Evolutionary conservation across 148 eudicot genomes (phyloP).

Genomic region (Suaeda aralocaspica): DNA sequence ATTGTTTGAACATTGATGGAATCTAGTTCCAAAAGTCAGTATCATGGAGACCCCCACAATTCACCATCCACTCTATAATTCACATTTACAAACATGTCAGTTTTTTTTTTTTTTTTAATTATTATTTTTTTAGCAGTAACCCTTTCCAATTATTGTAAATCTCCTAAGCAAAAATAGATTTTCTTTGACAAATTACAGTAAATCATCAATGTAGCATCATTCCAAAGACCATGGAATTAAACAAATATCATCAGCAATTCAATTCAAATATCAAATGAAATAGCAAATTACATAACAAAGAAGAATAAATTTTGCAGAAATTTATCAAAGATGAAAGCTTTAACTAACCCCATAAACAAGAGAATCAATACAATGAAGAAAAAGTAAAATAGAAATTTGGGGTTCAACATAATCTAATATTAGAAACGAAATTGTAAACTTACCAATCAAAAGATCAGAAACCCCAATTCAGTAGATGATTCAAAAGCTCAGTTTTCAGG

Average conservation of each 20-base stretch:
- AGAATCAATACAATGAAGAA: not conserved
- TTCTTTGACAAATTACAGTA: too few relatives aligned
- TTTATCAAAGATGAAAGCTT: not conserved
- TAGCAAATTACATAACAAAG: not conserved
- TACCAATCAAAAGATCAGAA: constrained; percentile 15
- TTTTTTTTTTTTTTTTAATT: not conserved
- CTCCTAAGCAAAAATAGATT: too few relatives aligned
- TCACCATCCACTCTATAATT: constrained; percentile 27
- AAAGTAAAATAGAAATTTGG: not conserved
- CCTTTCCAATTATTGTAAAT: too few relatives aligned
- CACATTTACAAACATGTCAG: constrained; percentile 14
- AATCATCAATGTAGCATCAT: too few relatives aligned
- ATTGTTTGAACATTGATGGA: constrained; percentile 27
- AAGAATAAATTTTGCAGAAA: constrained; percentile 1
- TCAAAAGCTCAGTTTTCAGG: not conserved
- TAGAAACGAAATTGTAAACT: not conserved
- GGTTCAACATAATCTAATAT: too few relatives aligned
- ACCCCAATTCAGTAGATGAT: not conserved
- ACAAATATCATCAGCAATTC: too few relatives aligned
- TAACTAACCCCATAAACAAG: not conserved
- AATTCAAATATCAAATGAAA: not conserved
- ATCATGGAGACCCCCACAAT: constrained; percentile 37
- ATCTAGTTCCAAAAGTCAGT: constrained; percentile 33
- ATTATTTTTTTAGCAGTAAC: too few relatives aligned
- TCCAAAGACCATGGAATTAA: too few relatives aligned